phyloP scores from a whole-genome alignment of 2,329 filamentous ascomycete genomes.

The Aureobasidium leucospermi region DNA sequence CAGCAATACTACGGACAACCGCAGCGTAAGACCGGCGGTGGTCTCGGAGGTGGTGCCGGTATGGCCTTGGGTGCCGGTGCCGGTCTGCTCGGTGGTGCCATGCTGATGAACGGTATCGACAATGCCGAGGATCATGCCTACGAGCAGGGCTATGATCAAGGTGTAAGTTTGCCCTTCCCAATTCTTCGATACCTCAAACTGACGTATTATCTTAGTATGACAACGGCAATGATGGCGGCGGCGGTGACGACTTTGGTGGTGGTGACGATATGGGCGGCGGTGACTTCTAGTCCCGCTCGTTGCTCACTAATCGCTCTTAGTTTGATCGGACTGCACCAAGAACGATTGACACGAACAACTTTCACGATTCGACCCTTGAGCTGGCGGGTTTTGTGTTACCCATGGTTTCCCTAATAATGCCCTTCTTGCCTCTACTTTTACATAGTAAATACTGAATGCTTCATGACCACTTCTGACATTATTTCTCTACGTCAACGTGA shows the following conservation, averaged over 20 bases:
- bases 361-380: neutral
- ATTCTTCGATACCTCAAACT: conserved; percentile 6
- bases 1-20: conserved; percentile 28
- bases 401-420: neutral
- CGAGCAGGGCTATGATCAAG: conserved; percentile 39
- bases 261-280: conserved; percentile 16
- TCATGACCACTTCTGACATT: neutral
- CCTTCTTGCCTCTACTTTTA: neutral
- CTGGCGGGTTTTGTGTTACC: neutral
- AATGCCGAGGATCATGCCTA: conserved; percentile 49
- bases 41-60: conserved; percentile 64
- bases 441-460: neutral
- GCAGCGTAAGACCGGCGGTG: conserved; percentile 38
- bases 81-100: conserved; percentile 68
- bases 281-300: conserved; percentile 15
- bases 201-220: conserved; percentile 18
- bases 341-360: neutral
- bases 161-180: conserved; percentile 17
- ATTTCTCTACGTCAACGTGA: neutral
- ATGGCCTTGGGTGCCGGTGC: conserved; percentile 66
- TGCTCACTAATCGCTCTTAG: neutral
- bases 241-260: conserved; percentile 24
- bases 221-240: conserved; percentile 27
- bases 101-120: conserved; percentile 58
- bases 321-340: too few species aligned